Base-by-base conservation (phyloP, 2,329 filamentous ascomycete species). In the Aspergillus latus region DNA sequence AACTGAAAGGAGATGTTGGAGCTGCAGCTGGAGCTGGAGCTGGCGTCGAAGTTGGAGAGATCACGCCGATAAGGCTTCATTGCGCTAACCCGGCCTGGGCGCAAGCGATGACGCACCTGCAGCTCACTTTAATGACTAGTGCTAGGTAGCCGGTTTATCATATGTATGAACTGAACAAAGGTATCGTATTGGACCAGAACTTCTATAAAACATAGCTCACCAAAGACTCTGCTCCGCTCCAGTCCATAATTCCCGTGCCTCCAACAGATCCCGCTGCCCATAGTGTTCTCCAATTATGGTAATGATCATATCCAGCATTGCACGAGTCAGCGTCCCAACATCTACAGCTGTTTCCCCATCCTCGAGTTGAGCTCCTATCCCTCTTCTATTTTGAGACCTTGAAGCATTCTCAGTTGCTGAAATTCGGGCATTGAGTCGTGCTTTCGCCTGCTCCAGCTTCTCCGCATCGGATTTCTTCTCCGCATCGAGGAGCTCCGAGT, bases 271-370 rank as follows among this genome's bases (percentile, higher is more conserved):
- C 62, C 88, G 82, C 74, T 97, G 93, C 1, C 93, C 92, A 74
- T 92, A 97, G 62, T 89, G 85, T 74, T 96, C 92, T 65, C 91
- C 92, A 48, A 89, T 87, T 36, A 97, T 82, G 0, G 90, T 94
- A 63, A 97, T 78, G 52, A 97, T 90, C 90, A 96, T 96, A 74
- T 95, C 92, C 34, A 97, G 79, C 40, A 91, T 92, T n/a, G 86
- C 88, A 29, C 83, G 80, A 15, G 66, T 70, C 56, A 73, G 66
- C 47, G 62, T 62, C 11, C 52, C 53, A 34, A 62, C 49, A 66
- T 67, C 56, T 56, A 67, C 55, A 5, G 46, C 49, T 39, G 54
- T 53, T 4, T 66, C 62, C 21, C 69, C 47, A 15, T 56, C 48
- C 26, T 32, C 26, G 5, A 30, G 11, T 7, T 59, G 50, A 16